A percentile compares a stretch with the other conserved stretches of the same genome.
Evolutionary conservation across 2,329 filamentous ascomycete species (phyloP).

Genomic region (Monosporascus sp.): DNA sequence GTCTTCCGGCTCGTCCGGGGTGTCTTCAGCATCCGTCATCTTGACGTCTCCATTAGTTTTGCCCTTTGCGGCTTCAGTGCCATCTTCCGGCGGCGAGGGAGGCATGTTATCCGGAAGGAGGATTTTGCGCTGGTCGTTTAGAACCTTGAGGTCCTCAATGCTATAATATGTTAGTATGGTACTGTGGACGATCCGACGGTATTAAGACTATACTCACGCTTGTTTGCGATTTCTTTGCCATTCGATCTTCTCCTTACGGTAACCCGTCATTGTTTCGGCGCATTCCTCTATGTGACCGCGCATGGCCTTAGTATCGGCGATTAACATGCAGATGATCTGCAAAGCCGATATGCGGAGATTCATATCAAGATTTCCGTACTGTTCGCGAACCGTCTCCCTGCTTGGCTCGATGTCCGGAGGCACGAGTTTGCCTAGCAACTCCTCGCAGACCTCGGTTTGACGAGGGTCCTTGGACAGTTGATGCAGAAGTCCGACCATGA

Average conservation of each 20-base stretch:
- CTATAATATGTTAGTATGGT: constrained; percentile 37
- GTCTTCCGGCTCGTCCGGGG: constrained; percentile 52
- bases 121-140: constrained; percentile 70
- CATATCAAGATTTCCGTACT: constrained; percentile 73
- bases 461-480: constrained; percentile 74
- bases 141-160: constrained; percentile 62
- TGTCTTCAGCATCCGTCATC: constrained; percentile 60
- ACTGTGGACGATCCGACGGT: neutral
- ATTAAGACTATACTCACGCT: constrained; percentile 41
- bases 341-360: constrained; percentile 77
- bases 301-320: constrained; percentile 78
- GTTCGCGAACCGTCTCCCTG: constrained; percentile 63
- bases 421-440: constrained; percentile 74
- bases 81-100: constrained; percentile 47
- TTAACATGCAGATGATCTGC: constrained; percentile 81
- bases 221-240: constrained; percentile 73
- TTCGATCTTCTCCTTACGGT: constrained; percentile 93
- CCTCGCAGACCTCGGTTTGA: constrained; percentile 67
- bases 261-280: constrained; percentile 87
- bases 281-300: constrained; percentile 88
- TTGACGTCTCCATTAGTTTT: constrained; percentile 54
- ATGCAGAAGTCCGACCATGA: constrained; percentile 80
- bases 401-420: constrained; percentile 72
- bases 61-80: constrained; percentile 31
- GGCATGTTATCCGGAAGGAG: constrained; percentile 68